Base-by-base conservation (phyloP, 257 asterid species). In the Rehmannia glutinosa region DNA sequence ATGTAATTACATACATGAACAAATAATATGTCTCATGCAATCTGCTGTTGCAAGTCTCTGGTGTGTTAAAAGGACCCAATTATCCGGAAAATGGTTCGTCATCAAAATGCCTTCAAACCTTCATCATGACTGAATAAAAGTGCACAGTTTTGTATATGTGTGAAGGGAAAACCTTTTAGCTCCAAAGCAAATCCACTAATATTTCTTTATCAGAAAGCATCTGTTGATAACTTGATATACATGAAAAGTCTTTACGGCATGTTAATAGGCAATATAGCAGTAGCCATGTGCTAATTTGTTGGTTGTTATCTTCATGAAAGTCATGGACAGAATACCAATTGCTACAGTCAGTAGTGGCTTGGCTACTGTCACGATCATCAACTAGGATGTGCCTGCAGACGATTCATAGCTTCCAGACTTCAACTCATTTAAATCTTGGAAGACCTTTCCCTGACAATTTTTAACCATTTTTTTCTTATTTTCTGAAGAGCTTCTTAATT, bases 11-110 rank as follows among this genome's bases (percentile, higher is more conserved):
- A 70, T 42, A 62, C 45, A 41, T 41, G 23, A 35, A 47, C 6
- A 64, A 51, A 56, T 64, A 58, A 41, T 20, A 13, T 53, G 16
- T 45, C 38, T 56, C 67, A 7, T 46, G 61, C 49, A 32, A 38
- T 45, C 45, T 61, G 20, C 41, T 58, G n/a, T n/a, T n/a, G 45
- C 61, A 47, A 50, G 47, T 33, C 60, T 56, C 17, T 64, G 67
- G 30, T 35, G 54, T 41, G 51, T 36, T 58, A 24, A 62, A 57
- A 19, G 36, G 38, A 35, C 21, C 28, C 13, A 36, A 24, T 41
- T 39, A 25, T 36, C 63, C 57, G 8, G 32, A 64, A 55, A 57
- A 49, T 20, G 11, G 27, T 20, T 33, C 25, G 35, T 60, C 30
- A 20, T 32, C 17, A 60, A 60, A 20, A n/a, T 60, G 33, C 53